Evolutionary conservation across 2,329 filamentous ascomycete genomes (phyloP).

Genomic region (Colletotrichum sidae): DNA sequence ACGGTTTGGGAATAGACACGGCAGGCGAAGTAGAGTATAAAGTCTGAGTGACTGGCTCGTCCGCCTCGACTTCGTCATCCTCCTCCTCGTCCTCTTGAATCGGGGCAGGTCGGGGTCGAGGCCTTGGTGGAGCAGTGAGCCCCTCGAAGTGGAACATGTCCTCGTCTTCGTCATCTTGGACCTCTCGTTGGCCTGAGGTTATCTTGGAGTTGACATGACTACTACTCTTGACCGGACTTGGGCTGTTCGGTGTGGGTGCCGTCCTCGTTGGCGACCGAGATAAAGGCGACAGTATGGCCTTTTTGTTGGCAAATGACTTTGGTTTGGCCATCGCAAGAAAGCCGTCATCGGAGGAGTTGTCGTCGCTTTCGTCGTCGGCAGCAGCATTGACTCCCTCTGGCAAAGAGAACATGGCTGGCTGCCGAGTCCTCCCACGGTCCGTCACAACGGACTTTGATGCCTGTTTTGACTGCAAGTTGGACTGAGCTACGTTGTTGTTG

Average conservation of each 20-base stretch:
- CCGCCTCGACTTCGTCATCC: slow-evolving; percentile 38
- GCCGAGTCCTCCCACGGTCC: slow-evolving; percentile 1
- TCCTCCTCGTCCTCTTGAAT: slow-evolving; percentile 52
- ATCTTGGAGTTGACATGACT: background rate
- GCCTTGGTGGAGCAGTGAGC: slow-evolving; percentile 45
- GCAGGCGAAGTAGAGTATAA: slow-evolving; percentile 58
- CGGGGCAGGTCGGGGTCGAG: slow-evolving; percentile 41
- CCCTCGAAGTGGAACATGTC: slow-evolving; percentile 62
- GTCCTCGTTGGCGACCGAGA: slow-evolving; percentile 31
- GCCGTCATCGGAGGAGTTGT: slow-evolving; percentile 53
- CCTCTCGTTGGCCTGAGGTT: slow-evolving; percentile 7
- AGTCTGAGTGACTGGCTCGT: slow-evolving; percentile 39
- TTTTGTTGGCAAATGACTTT: slow-evolving; percentile 46
- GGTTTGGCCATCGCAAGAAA: slow-evolving; percentile 54
- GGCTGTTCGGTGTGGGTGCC: slow-evolving; percentile 15
- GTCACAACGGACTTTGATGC: background rate
- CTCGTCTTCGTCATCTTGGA: slow-evolving; percentile 43
- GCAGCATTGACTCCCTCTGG: background rate
- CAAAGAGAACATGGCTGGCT: background rate
- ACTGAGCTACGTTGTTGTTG: slow-evolving; percentile 9
- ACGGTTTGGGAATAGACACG: slow-evolving; percentile 52
- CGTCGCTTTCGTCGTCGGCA: slow-evolving; percentile 39
- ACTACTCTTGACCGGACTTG: slow-evolving; percentile 13
- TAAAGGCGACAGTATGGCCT: slow-evolving; percentile 36
- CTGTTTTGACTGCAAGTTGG: background rate